Base-by-base conservation (phyloP, 2,329 filamentous ascomycete species). In the Aureobasidium namibiae region DNA sequence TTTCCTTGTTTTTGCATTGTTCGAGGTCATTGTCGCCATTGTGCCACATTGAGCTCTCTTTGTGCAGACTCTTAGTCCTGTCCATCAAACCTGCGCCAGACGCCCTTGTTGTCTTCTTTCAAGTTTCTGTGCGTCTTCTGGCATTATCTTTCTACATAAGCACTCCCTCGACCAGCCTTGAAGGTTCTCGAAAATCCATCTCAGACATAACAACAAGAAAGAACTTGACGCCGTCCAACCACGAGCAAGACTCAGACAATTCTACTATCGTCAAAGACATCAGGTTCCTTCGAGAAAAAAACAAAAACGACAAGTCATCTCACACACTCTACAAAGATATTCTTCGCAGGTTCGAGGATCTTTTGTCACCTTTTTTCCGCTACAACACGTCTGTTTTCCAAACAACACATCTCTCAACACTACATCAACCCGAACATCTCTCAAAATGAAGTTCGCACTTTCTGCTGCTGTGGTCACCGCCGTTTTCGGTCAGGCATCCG, bases 401-500 rank as follows among this genome's bases (percentile, higher is more conserved):
- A 53, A 21, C 50, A 41, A 53, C 36, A 38, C 48, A 39, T 41
- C 36, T 41, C 8, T 11, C 24, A 42, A 41, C 39, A 45, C 52
- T n/a, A 56, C 33, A 16, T 44, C 36, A 56, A 44, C 42, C 13
- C 34, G 23, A 21, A 18, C 46, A 42, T 49, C 44, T 59, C 46
- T 16, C 41, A 44, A 26, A 36, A 54, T 56, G 58, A 54, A 54
- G 50, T 41, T 46, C 36, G 18, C 13, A n/a, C 33, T 48, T 29
- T 14, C 18, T 3, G 18, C 33, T 44, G 33, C 39, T 8, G 33
- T 50, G 16, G 21, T 56, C 18, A 42, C 36, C 13, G 41, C 49
- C 26, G 38, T 54, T 6, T 39, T 56, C 8, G 61, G 54, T 18
- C 39, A 39, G 7, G 49, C 68, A 23, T 61, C 63, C 29, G 86